Evolutionary conservation across 1,139 yeast species (phyloP), one percentile per base, ranked within the genome.

Genomic region (Blastobotrys persicus): DNA sequence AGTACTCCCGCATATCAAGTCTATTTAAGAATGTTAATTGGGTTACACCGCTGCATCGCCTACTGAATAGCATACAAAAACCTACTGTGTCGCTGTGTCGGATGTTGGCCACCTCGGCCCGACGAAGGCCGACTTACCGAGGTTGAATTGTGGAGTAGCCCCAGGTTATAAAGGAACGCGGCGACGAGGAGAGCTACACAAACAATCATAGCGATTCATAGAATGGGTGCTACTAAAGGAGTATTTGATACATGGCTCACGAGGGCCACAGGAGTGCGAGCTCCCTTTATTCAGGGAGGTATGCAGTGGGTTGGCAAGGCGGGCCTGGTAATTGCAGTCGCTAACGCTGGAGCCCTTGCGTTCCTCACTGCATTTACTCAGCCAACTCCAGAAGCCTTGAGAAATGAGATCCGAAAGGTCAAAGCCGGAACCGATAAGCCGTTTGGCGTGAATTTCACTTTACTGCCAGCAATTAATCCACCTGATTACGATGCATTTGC

Each of bases 261-360:
- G 55, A 59, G 54, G 55, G 57, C 57, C 51, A 56, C 56, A 57
- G 73, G 74, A 60, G 68, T 56, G 62, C 67, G 56, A 58, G 68
- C 61, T 57, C 72, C 57, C 60, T 72, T 47, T 66, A 68, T 61
- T 44, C 67, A 63, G 45, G 68, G 68, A 19, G 68, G 65, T 35
- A 63, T 64, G 67, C 67, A 62, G 52, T 59, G 62, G 55, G 69
- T 67, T 16, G 69, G 69, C 31, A 53, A 53, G 28, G 65, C 69
- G 2, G 68, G 57, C 39, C 61, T 67, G 18, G 68, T 66, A 4
- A 57, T 69, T 17, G 71, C 71, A 1, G 71, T 67, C 14, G 66
- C 69, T 33, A 64, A 67, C 42, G 71, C 71, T 3, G 71, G 71
- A 5, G 70, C 66, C 9, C 58, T 67, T 9, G 71, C 68, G 11